A percentile compares a stretch with the other conserved stretches of the same genome.
phyloP scores from a whole-genome alignment of 805 yeast genomes.

The Pichia occidentalis region DNA sequence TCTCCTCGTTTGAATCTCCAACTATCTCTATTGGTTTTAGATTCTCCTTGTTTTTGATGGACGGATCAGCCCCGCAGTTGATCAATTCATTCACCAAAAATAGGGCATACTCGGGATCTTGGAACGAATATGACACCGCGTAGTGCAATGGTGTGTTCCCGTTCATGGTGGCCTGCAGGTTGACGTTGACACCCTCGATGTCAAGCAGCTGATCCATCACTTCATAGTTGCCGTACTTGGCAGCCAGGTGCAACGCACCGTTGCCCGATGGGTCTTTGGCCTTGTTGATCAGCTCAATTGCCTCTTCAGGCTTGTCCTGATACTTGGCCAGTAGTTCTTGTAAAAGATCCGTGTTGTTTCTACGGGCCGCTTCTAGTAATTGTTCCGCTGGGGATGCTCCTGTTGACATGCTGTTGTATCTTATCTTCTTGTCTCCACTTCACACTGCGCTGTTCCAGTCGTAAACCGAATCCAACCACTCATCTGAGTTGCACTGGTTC shows the following conservation, averaged over 20 bases:
- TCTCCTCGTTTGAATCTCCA: conserved; percentile 46
- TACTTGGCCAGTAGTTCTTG: conserved; percentile 40
- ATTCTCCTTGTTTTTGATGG: conserved; percentile 50
- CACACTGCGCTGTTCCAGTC: too few species aligned
- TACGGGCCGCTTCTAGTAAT: conserved; percentile 77
- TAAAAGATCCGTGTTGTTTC: conserved; percentile 78
- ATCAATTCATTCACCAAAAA: conserved; percentile 73
- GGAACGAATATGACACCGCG: conserved; percentile 69
- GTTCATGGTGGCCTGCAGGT: conserved; percentile 62
- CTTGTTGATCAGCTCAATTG: conserved; percentile 52
- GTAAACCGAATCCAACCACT: too few species aligned
- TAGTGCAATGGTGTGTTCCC: conserved; percentile 88
- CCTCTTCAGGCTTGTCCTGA: conserved; percentile 30
- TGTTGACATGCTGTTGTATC: too few species aligned
- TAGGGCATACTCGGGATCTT: conserved; percentile 80
- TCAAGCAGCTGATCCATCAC: conserved; percentile 76
- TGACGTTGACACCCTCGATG: conserved; percentile 85
- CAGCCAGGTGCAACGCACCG: conserved; percentile 75
- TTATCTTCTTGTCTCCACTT: too few species aligned
- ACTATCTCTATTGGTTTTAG: conserved; percentile 67
- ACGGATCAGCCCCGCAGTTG: conserved; percentile 88
- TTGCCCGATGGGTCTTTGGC: conserved; percentile 74
- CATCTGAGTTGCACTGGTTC: too few species aligned
- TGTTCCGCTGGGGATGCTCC: conserved; percentile 69
- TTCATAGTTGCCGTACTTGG: conserved; percentile 78